Base-by-base conservation (phyloP, 495 filamentous ascomycete genomes). In the Trichodelitschia bisporula region DNA sequence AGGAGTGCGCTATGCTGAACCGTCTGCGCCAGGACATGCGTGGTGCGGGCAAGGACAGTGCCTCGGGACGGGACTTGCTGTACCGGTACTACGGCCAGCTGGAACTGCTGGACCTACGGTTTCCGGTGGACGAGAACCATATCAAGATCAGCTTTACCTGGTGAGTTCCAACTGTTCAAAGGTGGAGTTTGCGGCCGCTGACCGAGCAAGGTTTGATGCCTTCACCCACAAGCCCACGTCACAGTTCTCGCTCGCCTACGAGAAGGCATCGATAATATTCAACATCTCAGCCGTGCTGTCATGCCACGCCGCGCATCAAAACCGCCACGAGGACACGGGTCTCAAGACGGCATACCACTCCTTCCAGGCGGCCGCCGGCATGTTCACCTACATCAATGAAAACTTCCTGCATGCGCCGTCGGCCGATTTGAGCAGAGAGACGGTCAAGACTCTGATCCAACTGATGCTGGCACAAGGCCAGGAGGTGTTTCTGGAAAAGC, bases 301-400 rank as follows among this genome's bases (percentile, higher is more conserved):
- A 13, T 92, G 84, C 43, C 82, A 97, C 58, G 86, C 83, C 28
- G 86, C 86, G 33, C 62, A 80, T 48, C 86, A 95, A 48, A 77
- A 82, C 36, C 72, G 89, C 14, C 76, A 71, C 35, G 82, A 95
- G 43, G 89, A 95, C 36, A 58, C 72, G 13, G 84, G 89, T 16
- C 64, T 95, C 38, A 97, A 95, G 54, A 86, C 79, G 11, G 77
- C 86, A 2, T 97, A 92, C 45, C 84, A 97, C 51, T 95, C 86
- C 14, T 95, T 95, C 58, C 86, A 97, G 49, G 86, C 86, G 19
- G 75, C 83, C 15, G 86, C 86, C 8, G 86, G 86, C 49, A 97
- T 97, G 86, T 97, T 95, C 51, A 93, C 82, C 13, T 97, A 97
- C 43, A 95, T 97, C 56, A 97, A 95, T 50, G 83, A 95, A 54